A percentile compares a stretch with the other conserved stretches of the same genome.
Conservation (phyloP, 108 stramenopile species). For the Halocafeteria seosinensis region DNA sequence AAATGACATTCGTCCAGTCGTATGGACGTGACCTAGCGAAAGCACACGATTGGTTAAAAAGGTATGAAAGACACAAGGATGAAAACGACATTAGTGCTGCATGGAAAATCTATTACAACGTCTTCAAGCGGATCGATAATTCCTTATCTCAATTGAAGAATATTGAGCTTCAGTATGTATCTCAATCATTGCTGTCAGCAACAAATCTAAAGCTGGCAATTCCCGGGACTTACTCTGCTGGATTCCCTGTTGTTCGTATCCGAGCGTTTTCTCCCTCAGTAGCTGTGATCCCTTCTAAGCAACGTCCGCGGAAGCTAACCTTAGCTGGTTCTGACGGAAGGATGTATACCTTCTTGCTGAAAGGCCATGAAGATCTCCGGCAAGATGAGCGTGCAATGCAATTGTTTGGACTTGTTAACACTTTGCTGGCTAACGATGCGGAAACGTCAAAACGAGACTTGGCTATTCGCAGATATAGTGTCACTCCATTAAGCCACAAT, state of each 20-base stretch:
- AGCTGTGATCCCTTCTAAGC: constrained; percentile 87
- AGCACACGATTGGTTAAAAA: constrained; percentile 49
- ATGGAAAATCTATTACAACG: constrained; percentile 87
- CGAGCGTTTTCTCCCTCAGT: constrained; percentile 54
- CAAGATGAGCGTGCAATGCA: constrained; percentile 99
- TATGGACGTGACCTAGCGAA: constrained; percentile 59
- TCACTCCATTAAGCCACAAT: constrained; percentile 84
- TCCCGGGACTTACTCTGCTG: constrained; percentile 70
- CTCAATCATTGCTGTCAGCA: constrained; percentile 62
- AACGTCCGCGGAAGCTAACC: constrained; percentile 85
- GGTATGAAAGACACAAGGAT: constrained; percentile 24
- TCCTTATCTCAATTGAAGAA: constrained; percentile 63
- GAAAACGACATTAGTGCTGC: constrained; percentile 45
- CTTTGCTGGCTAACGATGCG: constrained; percentile 75
- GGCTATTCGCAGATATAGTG: constrained; percentile 78
- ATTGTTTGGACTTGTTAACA: constrained; percentile 92
- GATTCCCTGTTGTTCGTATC: constrained; percentile 56
- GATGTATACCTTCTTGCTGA: constrained; percentile 90
- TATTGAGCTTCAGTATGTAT: constrained; percentile 66
- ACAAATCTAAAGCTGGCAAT: constrained; percentile 72
- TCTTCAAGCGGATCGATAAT: constrained; percentile 81
- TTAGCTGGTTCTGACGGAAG: constrained; percentile 81
- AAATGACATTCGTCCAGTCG: constrained; percentile 54
- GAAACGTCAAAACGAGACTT: constrained; percentile 77
- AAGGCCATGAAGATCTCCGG: constrained; percentile 95